phyloP scores from a whole-genome alignment of 2,329 filamentous ascomycete genomes.

The Alternaria viburni region DNA sequence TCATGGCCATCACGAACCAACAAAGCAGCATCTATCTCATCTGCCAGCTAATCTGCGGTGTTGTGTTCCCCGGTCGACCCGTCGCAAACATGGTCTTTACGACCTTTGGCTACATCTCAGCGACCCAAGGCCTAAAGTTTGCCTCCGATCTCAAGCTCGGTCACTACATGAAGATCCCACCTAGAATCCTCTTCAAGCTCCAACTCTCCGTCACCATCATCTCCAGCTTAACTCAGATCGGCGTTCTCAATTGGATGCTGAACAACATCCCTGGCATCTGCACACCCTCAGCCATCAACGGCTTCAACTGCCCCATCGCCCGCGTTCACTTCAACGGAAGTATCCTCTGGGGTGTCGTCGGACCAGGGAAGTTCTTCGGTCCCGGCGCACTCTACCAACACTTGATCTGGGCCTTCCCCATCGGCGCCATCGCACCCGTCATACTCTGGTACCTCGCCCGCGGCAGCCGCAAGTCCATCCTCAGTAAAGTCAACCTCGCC shows the following conservation, averaged over 20 bases:
- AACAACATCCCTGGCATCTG: constrained; percentile 77
- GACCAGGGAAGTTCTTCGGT: constrained; percentile 82
- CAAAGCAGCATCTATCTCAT: constrained; percentile 87
- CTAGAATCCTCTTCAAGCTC: constrained; percentile 77
- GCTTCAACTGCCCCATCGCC: constrained; percentile 86
- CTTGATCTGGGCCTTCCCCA: constrained; percentile 80
- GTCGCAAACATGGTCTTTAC: constrained; percentile 95
- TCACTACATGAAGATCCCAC: constrained; percentile 87
- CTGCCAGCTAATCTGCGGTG: constrained; percentile 83
- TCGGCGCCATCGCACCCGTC: constrained; percentile 77
- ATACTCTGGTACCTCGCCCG: constrained; percentile 74
- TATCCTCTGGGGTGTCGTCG: constrained; percentile 88
- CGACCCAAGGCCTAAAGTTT: constrained; percentile 88
- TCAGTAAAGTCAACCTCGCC: constrained; percentile 80
- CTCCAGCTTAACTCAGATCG: constrained; percentile 80
- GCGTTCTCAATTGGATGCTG: constrained; percentile 91
- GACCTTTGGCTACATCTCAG: constrained; percentile 88
- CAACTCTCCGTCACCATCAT: constrained; percentile 78
- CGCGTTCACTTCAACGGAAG: constrained; percentile 89
- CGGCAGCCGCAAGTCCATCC: constrained; percentile 63
- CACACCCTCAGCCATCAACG: constrained; percentile 79
- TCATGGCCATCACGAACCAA: constrained; percentile 92
- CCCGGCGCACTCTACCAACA: constrained; percentile 74
- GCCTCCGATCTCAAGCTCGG: constrained; percentile 85
- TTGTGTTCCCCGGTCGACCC: constrained; percentile 80